Percentiles rank a stretch among this genome's conserved stretches.
Conservation (phyloP, 345 rosid species). For the Raphanus raphanistrum region DNA sequence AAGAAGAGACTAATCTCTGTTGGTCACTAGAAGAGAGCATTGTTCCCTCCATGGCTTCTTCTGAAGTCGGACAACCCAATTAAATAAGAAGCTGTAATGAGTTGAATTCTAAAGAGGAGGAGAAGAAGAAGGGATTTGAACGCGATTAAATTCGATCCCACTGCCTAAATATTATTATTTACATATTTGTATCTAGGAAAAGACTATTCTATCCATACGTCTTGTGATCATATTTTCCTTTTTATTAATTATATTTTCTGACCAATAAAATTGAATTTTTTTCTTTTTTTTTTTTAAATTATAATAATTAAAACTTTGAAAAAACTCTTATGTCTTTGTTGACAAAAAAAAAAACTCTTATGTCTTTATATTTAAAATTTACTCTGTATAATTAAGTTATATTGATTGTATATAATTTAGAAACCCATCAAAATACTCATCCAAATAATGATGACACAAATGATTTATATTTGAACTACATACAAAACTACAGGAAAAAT, state of each 20-base stretch:
- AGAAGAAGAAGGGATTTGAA: slow-evolving; percentile 3
- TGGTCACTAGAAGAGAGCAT: slow-evolving; percentile 54
- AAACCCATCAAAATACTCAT: neutral
- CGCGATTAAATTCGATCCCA: slow-evolving; percentile 4
- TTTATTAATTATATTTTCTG: no score
- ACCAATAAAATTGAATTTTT: no score
- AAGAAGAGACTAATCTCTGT: slow-evolving; percentile 83
- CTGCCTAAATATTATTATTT: neutral
- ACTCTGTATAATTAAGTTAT: neutral
- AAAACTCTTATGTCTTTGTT: no score
- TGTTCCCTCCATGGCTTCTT: slow-evolving; percentile 43
- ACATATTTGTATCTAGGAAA: neutral
- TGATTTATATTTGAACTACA: neutral
- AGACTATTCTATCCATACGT: neutral
- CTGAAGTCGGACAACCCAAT: slow-evolving; percentile 14
- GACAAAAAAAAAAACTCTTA: no score
- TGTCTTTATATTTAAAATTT: no score
- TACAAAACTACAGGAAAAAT: neutral
- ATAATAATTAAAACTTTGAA: no score
- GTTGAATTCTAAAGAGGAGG: slow-evolving; percentile 28
- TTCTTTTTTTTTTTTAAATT: no score
- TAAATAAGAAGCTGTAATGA: slow-evolving; percentile 17
- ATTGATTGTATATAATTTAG: no score
- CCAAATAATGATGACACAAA: neutral
- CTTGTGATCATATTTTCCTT: neutral